phyloP scores from a whole-genome alignment of 2,329 filamentous ascomycete species.

The Aspergillus fructus region DNA sequence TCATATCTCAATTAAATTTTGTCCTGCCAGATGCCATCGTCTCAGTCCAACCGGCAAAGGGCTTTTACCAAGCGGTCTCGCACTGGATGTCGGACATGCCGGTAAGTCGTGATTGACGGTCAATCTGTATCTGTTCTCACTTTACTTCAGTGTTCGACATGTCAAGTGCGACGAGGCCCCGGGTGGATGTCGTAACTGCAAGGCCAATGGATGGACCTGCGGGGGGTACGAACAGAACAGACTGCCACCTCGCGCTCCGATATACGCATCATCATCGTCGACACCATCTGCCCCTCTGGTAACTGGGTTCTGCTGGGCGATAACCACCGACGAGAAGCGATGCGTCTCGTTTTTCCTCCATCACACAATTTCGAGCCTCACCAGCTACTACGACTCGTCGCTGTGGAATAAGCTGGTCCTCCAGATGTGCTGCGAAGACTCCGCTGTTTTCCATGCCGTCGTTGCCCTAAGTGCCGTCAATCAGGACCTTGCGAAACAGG shows the following conservation, averaged over 20 bases:
- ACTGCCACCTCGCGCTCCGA: background rate
- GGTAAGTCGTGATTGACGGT: background rate
- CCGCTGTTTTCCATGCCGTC: constrained; percentile 9
- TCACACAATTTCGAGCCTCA: constrained; percentile 17
- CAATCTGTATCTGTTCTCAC: background rate
- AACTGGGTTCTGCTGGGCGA: constrained; percentile 2
- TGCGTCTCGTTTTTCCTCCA: constrained; percentile 21
- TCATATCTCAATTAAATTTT: too few species aligned
- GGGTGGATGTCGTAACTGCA: constrained; percentile 36
- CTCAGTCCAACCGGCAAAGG: too few species aligned
- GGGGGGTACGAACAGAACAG: constrained; percentile 30
- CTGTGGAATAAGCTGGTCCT: constrained; percentile 11
- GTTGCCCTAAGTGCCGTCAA: constrained; percentile 8
- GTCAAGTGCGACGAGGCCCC: constrained; percentile 32
- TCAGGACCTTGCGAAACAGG: background rate
- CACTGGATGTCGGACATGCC: constrained; percentile 11
- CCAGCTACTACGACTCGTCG: constrained; percentile 14
- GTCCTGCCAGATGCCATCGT: too few species aligned
- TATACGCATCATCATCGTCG: background rate
- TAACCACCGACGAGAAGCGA: constrained; percentile 19
- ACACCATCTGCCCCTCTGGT: background rate
- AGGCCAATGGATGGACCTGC: constrained; percentile 36
- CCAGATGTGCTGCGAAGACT: constrained; percentile 5
- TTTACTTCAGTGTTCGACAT: constrained; percentile 3
- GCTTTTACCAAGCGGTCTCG: background rate